A percentile compares a stretch with the other conserved stretches of the same genome.
phyloP scores from a whole-genome alignment of 805 yeast genomes.

The Barnettozyma sp. region DNA sequence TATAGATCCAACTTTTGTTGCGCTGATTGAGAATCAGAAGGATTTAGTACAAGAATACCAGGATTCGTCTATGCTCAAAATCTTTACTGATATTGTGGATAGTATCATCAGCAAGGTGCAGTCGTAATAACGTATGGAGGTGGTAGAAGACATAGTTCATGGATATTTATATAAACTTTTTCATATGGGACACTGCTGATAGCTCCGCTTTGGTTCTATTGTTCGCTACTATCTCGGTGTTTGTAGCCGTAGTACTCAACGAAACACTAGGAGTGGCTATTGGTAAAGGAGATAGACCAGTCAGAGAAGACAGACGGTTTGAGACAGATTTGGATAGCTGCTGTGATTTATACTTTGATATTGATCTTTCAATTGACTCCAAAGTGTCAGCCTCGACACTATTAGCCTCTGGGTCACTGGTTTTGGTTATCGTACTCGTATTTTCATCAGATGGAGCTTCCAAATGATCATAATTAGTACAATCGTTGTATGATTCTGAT shows the following conservation, averaged over 20 bases:
- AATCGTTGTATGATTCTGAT: too few species aligned
- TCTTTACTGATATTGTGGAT: slow-evolving; percentile 41
- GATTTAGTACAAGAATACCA: slow-evolving; percentile 33
- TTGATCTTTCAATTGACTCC: slow-evolving; percentile 6
- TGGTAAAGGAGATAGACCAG: slow-evolving; percentile 1
- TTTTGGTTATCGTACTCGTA: background rate
- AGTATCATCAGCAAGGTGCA: slow-evolving; percentile 24
- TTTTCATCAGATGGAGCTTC: background rate
- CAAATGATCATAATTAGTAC: background rate
- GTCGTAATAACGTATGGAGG: too few species aligned
- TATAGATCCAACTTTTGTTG: slow-evolving; percentile 86
- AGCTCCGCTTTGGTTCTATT: too few species aligned
- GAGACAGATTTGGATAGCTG: background rate
- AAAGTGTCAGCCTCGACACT: slow-evolving; percentile 6
- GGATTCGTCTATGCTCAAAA: slow-evolving; percentile 27
- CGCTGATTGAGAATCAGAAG: slow-evolving; percentile 62
- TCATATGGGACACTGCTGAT: slow-evolving; percentile 2
- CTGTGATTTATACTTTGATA: slow-evolving; percentile 6
- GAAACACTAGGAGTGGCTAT: background rate
- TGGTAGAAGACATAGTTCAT: too few species aligned
- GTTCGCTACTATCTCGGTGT: background rate
- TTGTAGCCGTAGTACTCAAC: slow-evolving; percentile 1
- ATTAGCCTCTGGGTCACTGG: too few species aligned
- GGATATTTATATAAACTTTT: slow-evolving; percentile 1
- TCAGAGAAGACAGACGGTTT: too few species aligned